Conservation (phyloP, 2,329 filamentous ascomycete species). For the Leptographium wingfieldii region DNA sequence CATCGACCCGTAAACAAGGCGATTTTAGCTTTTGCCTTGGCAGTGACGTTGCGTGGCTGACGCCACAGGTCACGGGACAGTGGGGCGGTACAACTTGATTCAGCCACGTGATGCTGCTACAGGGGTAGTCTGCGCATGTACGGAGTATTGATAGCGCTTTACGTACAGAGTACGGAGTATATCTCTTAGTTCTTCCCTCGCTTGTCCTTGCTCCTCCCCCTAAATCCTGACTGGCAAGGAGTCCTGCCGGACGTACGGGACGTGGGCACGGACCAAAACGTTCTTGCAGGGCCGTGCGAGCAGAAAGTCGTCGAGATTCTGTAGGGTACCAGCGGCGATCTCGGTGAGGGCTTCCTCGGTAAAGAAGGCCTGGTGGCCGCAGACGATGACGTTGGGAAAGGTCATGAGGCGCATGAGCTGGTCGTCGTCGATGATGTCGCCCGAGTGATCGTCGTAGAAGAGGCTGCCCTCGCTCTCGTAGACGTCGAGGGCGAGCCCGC, state of each 20-base stretch:
- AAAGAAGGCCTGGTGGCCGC: conserved; percentile 58
- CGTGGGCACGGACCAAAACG: conserved; percentile 20
- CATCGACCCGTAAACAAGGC: background rate
- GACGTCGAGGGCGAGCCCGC: conserved; percentile 53
- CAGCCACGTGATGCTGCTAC: too few relatives aligned
- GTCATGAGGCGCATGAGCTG: conserved; percentile 53
- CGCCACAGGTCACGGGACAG: background rate
- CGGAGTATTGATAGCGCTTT: too few relatives aligned
- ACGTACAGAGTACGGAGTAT: too few relatives aligned
- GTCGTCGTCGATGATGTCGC: conserved; percentile 54
- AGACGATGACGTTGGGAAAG: conserved; percentile 55
- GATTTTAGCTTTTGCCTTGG: background rate
- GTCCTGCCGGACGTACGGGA: conserved; percentile 7
- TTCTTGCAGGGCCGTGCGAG: conserved; percentile 22
- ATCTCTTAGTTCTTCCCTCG: too few relatives aligned
- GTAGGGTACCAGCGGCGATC: conserved; percentile 47
- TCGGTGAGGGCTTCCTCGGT: conserved; percentile 52
- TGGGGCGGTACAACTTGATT: too few relatives aligned
- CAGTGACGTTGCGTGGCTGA: background rate
- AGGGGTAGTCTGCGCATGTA: too few relatives aligned
- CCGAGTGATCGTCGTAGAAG: conserved; percentile 54
- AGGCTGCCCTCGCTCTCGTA: conserved; percentile 53
- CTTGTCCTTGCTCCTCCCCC: too few relatives aligned
- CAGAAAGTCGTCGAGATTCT: conserved; percentile 39
- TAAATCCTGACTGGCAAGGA: conserved; percentile 25